These are phyloP conservation scores for Orbilia brochopaga DNA, from an alignment of 2,329 filamentous ascomycete genomes.

Conservation along the genomic window DNA sequence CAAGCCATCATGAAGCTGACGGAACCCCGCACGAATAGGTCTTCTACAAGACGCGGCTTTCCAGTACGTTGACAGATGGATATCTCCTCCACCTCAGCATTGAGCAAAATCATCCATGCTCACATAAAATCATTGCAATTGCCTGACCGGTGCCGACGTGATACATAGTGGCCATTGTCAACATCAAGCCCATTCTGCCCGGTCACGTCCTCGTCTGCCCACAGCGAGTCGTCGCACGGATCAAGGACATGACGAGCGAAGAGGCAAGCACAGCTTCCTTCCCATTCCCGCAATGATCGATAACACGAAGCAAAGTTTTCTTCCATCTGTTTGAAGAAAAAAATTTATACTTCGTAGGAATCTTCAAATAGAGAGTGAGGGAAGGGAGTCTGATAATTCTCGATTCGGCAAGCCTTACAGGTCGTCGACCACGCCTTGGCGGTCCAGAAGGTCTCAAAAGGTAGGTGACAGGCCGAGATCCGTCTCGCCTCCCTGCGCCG, in stretches of 20 bases:
- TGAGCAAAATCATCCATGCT: too few species aligned
- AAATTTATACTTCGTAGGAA: neutral
- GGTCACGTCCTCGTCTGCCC: constrained; percentile 93
- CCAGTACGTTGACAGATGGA: constrained; percentile 31
- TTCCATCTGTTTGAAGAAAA: neutral
- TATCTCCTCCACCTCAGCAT: too few species aligned
- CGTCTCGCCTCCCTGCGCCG: constrained; percentile 66
- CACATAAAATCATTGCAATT: neutral
- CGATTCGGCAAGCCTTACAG: constrained; percentile 38
- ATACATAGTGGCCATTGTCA: constrained; percentile 74
- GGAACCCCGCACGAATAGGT: constrained; percentile 8
- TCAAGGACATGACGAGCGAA: constrained; percentile 72
- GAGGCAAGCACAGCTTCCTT: constrained; percentile 64
- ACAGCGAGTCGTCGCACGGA: constrained; percentile 69
- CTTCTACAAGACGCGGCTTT: constrained; percentile 43
- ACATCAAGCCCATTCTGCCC: constrained; percentile 90
- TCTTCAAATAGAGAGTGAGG: too few species aligned
- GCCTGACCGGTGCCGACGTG: constrained; percentile 1
- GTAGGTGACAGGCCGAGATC: constrained; percentile 65
- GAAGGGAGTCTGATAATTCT: constrained; percentile 1
- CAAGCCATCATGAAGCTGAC: constrained; percentile 2
- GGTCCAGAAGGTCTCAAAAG: constrained; percentile 71
- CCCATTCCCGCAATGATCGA: neutral
- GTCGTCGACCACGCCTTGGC: constrained; percentile 81
- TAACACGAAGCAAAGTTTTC: neutral